Percentiles rank a stretch among this genome's conserved stretches.
phyloP scores from a whole-genome alignment of 2,329 filamentous ascomycete genomes.

The Cladophialophora chaetospira region DNA sequence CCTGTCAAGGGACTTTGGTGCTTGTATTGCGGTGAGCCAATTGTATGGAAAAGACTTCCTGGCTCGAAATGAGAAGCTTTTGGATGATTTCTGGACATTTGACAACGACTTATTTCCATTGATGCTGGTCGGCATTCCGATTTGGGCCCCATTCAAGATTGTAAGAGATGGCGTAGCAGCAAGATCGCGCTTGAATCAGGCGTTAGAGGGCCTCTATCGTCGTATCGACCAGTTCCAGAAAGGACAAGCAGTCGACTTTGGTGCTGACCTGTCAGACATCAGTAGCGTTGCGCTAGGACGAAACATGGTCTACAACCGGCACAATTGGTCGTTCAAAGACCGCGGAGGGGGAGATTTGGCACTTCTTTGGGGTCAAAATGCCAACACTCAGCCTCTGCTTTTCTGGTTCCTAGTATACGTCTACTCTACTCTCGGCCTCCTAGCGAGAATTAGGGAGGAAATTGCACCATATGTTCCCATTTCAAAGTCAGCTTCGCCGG shows the following conservation, averaged over 20 bases:
- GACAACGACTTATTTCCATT: constrained; percentile 11
- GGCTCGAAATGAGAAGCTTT: background rate
- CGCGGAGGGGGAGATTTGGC: background rate
- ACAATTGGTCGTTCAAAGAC: background rate
- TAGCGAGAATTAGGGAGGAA: background rate
- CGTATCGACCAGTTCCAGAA: background rate
- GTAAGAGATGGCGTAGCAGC: constrained; percentile 5
- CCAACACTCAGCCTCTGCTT: constrained; percentile 3
- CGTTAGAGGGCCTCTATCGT: background rate
- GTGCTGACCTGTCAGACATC: background rate
- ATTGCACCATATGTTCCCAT: background rate
- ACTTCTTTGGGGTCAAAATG: constrained; percentile 2
- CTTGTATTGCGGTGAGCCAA: constrained; percentile 2
- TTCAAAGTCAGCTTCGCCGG: background rate
- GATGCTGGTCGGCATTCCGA: background rate
- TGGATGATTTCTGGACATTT: constrained; percentile 11
- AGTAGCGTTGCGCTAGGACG: background rate
- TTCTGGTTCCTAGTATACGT: constrained; percentile 5
- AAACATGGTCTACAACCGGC: background rate
- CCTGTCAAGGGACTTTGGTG: constrained; percentile 4
- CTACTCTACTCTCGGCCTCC: constrained; percentile 1
- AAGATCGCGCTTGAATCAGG: background rate
- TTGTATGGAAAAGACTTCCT: constrained; percentile 6
- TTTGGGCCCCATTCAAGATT: background rate
- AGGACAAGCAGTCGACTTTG: background rate